phyloP scores from a whole-genome alignment of 441 rosid genomes.

The Mallotus repandus region DNA sequence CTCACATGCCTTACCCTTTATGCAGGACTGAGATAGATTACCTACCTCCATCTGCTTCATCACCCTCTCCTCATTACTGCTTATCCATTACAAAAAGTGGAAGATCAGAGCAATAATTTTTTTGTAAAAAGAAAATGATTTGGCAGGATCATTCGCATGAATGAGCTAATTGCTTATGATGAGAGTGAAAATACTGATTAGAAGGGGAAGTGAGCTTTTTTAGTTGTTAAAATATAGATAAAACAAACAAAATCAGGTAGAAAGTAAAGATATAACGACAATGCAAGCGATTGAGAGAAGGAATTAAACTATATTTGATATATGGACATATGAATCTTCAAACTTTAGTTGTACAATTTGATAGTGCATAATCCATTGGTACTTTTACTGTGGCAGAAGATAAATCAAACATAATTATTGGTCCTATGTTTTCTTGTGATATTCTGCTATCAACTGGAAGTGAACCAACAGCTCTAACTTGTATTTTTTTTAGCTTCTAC shows the following conservation, averaged over 20 bases:
- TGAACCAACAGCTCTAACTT: neutral
- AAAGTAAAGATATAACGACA: too few relatives aligned
- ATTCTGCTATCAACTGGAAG: neutral
- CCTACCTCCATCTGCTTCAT: constrained; percentile 18
- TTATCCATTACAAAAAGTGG: constrained; percentile 11
- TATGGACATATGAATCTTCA: neutral
- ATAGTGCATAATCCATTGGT: neutral
- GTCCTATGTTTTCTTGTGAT: neutral
- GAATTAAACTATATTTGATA: neutral
- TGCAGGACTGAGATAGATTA: constrained; percentile 24
- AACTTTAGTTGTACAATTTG: neutral
- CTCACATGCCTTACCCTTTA: neutral
- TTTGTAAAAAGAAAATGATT: neutral
- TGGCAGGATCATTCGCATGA: neutral
- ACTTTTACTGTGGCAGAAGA: neutral
- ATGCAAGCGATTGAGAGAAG: neutral
- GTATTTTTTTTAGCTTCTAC: constrained; percentile 43
- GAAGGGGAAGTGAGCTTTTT: neutral
- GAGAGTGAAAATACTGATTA: neutral
- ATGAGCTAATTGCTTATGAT: neutral
- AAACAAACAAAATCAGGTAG: too few relatives aligned
- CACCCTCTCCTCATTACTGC: constrained; percentile 5
- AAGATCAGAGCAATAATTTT: neutral
- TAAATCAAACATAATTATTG: neutral
- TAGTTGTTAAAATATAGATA: too few relatives aligned